Evolutionary conservation across 179 eudicot genomes (phyloP).

Genomic region (Beta lomatogona): DNA sequence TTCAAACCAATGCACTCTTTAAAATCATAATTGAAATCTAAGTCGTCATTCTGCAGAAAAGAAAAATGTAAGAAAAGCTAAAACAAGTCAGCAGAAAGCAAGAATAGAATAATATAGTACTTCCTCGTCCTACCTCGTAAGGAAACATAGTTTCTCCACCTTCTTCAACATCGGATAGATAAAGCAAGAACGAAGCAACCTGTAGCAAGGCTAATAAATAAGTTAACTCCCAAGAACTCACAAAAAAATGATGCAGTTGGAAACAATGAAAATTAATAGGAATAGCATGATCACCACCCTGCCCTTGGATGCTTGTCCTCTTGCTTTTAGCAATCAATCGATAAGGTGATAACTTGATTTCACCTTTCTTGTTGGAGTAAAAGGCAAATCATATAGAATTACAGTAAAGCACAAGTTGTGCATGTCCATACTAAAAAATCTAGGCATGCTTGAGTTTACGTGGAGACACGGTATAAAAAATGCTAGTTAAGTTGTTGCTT

Average conservation of each 20-base stretch:
- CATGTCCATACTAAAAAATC: slow-evolving; percentile 2
- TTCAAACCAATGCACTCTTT: slow-evolving; percentile 70
- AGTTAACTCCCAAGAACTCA: not conserved
- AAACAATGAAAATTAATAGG: not conserved
- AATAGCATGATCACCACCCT: not conserved
- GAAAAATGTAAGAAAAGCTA: not conserved
- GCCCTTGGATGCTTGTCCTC: not conserved
- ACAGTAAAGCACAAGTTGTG: not conserved
- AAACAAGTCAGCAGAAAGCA: not conserved
- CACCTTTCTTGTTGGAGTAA: not conserved
- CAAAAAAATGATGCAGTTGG: not conserved
- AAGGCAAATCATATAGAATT: not conserved
- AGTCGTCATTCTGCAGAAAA: slow-evolving; percentile 59
- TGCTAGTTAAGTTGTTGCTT: not conserved
- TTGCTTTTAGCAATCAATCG: not conserved
- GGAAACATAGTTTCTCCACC: slow-evolving; percentile 98
- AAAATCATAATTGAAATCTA: slow-evolving; percentile 64
- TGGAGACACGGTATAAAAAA: slow-evolving; percentile 9
- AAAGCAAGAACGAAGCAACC: slow-evolving; percentile 88
- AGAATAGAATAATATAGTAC: not conserved
- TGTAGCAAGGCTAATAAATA: slow-evolving; percentile 34
- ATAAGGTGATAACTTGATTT: not conserved
- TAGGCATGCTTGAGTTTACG: not conserved
- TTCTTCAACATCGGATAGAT: slow-evolving; percentile 88
- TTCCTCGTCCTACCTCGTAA: slow-evolving; percentile 56